These are phyloP conservation scores for Alisma plantagoaquatica DNA, from an alignment of 106 monocot genomes.

Conservation along the genomic window DNA sequence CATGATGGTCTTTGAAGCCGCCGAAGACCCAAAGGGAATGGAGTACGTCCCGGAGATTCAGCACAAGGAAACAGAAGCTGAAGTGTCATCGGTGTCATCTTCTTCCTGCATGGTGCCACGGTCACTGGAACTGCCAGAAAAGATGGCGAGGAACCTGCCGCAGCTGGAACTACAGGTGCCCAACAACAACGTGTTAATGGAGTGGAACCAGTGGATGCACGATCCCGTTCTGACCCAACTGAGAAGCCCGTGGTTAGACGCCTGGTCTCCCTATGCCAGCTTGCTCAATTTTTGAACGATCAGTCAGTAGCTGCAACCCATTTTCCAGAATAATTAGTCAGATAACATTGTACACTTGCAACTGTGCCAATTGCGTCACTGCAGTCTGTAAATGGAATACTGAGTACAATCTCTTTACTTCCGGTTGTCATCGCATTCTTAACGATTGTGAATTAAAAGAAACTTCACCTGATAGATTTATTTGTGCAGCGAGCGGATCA, in stretches of 20 bases:
- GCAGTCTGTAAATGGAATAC: too few species aligned
- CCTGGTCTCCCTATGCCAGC: slow-evolving; percentile 40
- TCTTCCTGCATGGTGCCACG: background rate
- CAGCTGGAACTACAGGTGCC: slow-evolving; percentile 52
- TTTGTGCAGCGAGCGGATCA: too few species aligned
- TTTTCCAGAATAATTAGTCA: too few species aligned
- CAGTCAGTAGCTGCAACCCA: too few species aligned
- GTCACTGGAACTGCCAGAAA: background rate
- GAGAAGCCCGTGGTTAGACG: slow-evolving; percentile 58
- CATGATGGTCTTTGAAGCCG: background rate
- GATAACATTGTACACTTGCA: too few species aligned
- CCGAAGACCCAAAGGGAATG: background rate
- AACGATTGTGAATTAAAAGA: too few species aligned
- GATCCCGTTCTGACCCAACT: slow-evolving; percentile 46
- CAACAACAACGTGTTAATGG: background rate
- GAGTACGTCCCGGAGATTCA: background rate
- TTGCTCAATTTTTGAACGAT: slow-evolving; percentile 54
- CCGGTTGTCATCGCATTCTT: too few species aligned
- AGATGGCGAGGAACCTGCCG: slow-evolving; percentile 9
- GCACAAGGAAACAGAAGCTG: slow-evolving; percentile 9
- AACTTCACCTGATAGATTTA: too few species aligned
- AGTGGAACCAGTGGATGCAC: slow-evolving; percentile 30
- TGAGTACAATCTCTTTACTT: too few species aligned
- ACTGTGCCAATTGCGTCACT: too few species aligned
- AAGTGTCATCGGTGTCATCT: slow-evolving; percentile 4